Conservation (phyloP, 805 yeast species). For the Middelhovenomyces tepae region DNA sequence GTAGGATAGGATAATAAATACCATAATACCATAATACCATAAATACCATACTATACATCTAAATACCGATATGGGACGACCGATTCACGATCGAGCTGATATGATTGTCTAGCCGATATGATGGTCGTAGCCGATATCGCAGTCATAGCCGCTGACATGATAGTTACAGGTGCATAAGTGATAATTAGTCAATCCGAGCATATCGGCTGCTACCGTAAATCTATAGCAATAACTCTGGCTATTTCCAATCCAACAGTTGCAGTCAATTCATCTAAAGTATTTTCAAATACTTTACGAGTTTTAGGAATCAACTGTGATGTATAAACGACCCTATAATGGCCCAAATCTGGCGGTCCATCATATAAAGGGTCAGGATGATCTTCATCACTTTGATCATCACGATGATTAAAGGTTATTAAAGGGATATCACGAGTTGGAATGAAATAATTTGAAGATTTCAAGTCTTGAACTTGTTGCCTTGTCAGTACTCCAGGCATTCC, state of each 20-base stretch:
- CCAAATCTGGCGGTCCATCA: neutral
- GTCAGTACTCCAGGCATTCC: neutral
- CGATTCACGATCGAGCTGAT: no score
- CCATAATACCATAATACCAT: neutral
- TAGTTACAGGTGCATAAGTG: no score
- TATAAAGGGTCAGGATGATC: neutral
- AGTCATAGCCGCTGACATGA: no score
- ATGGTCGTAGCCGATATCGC: no score
- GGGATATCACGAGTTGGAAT: neutral
- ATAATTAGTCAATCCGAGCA: no score
- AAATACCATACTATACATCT: no score
- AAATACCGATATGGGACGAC: no score
- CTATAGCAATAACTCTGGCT: neutral
- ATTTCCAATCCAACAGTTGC: slow-evolving; percentile 2
- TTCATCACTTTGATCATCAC: neutral
- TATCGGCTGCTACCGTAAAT: no score
- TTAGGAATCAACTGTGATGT: no score
- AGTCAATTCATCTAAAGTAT: neutral
- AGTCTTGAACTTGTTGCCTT: neutral
- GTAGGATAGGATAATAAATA: neutral
- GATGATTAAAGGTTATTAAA: neutral
- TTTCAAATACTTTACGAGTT: neutral
- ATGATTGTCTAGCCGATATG: no score
- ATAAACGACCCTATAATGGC: no score
- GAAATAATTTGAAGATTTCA: neutral